Evolutionary conservation across 208 protist species (phyloP).

Genomic region (Crithidia bombi): DNA sequence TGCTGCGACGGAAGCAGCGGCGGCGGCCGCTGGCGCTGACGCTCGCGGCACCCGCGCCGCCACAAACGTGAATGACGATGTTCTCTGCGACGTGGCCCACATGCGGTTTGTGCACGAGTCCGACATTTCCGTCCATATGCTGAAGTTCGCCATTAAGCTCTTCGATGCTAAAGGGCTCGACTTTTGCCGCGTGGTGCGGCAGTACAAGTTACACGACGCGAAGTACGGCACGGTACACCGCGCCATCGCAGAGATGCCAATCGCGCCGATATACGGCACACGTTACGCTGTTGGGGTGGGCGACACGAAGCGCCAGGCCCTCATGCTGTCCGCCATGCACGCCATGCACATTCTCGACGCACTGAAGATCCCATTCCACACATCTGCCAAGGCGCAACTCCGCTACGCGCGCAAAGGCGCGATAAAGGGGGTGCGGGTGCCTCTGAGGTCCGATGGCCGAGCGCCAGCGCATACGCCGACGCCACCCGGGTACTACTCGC

Average conservation of each 20-base stretch:
- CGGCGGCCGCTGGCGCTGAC: not conserved
- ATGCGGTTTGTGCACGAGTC: conserved; percentile 59
- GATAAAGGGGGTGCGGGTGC: conserved; percentile 34
- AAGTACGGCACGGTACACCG: conserved; percentile 69
- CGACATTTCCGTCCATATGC: conserved; percentile 46
- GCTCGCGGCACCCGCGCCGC: too few relatives aligned
- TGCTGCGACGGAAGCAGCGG: not conserved
- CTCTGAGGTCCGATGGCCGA: conserved; percentile 34
- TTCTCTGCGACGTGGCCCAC: conserved; percentile 63
- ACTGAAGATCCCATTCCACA: conserved; percentile 68
- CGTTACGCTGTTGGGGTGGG: conserved; percentile 75
- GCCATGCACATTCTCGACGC: conserved; percentile 52
- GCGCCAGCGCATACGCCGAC: conserved; percentile 42
- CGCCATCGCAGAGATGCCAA: conserved; percentile 72
- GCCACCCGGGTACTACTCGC: conserved; percentile 61
- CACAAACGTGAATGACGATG: conserved; percentile 65
- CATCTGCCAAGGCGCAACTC: conserved; percentile 32
- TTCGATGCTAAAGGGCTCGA: conserved; percentile 53
- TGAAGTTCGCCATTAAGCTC: conserved; percentile 39
- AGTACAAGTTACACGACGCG: conserved; percentile 60
- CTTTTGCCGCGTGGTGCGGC: conserved; percentile 60
- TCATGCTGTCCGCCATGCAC: conserved; percentile 70
- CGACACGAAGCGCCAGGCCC: conserved; percentile 55
- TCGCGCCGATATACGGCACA: conserved; percentile 53
- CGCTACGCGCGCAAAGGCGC: conserved; percentile 42